Conservation (phyloP, 2,329 filamentous ascomycete species). For the Metarhizium brunneum region DNA sequence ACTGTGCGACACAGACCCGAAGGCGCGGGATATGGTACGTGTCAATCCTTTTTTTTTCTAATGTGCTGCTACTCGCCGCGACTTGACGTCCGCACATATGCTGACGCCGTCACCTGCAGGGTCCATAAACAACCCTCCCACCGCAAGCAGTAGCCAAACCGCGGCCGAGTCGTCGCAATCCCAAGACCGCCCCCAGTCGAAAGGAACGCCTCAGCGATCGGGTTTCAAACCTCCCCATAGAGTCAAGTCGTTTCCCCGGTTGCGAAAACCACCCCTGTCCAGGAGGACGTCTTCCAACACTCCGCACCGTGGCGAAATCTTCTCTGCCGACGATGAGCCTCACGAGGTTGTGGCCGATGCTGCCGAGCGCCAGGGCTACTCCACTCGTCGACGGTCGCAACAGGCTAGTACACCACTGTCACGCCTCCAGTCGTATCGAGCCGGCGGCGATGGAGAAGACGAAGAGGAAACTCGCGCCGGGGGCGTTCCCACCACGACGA, state of each 20-base stretch:
- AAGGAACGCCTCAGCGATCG: slow-evolving; percentile 28
- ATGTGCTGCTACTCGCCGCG: background rate
- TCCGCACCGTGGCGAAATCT: slow-evolving; percentile 74
- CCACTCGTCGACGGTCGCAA: slow-evolving; percentile 24
- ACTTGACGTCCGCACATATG: background rate
- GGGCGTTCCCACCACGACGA: slow-evolving; percentile 8
- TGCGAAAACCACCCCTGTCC: slow-evolving; percentile 63
- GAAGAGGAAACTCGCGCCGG: slow-evolving; percentile 11
- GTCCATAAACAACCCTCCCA: slow-evolving; percentile 9
- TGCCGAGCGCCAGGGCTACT: slow-evolving; percentile 17
- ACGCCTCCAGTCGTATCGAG: slow-evolving; percentile 31
- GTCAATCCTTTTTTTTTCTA: background rate
- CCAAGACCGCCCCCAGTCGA: slow-evolving; percentile 25
- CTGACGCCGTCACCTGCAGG: slow-evolving; percentile 4
- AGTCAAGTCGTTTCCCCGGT: slow-evolving; percentile 36
- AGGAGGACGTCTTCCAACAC: slow-evolving; percentile 69
- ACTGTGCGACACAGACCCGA: slow-evolving; percentile 51
- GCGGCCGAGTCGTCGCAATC: slow-evolving; percentile 27
- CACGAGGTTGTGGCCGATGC: slow-evolving; percentile 69
- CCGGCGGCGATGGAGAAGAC: slow-evolving; percentile 11
- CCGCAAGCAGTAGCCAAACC: slow-evolving; percentile 19
- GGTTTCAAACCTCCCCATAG: slow-evolving; percentile 35
- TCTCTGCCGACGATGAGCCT: slow-evolving; percentile 83
- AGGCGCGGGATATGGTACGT: slow-evolving; percentile 41
- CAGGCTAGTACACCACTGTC: slow-evolving; percentile 24